phyloP scores from a whole-genome alignment of 139 green algal species.

The Tetraselmis chui region DNA sequence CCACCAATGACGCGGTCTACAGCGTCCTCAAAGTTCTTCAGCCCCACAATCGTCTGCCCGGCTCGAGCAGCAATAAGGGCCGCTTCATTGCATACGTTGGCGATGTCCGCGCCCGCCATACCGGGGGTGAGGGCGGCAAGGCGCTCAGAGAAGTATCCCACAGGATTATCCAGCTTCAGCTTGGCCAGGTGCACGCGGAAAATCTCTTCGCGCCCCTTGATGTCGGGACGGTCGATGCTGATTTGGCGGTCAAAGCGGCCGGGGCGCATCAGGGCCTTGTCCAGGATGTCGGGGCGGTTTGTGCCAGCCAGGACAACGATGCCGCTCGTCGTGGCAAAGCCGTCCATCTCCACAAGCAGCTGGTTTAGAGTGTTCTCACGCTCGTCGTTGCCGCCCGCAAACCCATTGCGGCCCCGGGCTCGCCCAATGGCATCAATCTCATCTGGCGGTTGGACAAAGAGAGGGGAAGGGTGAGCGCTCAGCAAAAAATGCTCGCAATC shows the following conservation, averaged over 20 bases:
- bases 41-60: constrained; percentile 46
- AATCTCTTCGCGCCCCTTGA: constrained; percentile 94
- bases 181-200: constrained; percentile 85
- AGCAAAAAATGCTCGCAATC: too few relatives aligned
- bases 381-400: constrained; percentile 93
- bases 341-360: constrained; percentile 93
- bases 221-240: constrained; percentile 90
- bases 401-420: constrained; percentile 56
- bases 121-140: constrained; percentile 94
- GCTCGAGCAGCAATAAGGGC: constrained; percentile 86
- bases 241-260: constrained; percentile 97
- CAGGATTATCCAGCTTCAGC: constrained; percentile 67
- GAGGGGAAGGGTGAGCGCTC: neutral
- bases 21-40: constrained; percentile 91
- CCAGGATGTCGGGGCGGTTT: constrained; percentile 97
- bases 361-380: constrained; percentile 99
- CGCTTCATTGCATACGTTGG: constrained; percentile 97
- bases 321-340: constrained; percentile 75
- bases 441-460: constrained; percentile 43
- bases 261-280: constrained; percentile 92
- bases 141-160: constrained; percentile 76
- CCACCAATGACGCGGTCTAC: constrained; percentile 96
- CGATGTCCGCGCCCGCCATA: constrained; percentile 93
- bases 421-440: constrained; percentile 91
- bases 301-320: constrained; percentile 97